Evolutionary conservation across 768 basidiomycete genomes (phyloP).

Genomic region (Mycena olivaceomarginata): DNA sequence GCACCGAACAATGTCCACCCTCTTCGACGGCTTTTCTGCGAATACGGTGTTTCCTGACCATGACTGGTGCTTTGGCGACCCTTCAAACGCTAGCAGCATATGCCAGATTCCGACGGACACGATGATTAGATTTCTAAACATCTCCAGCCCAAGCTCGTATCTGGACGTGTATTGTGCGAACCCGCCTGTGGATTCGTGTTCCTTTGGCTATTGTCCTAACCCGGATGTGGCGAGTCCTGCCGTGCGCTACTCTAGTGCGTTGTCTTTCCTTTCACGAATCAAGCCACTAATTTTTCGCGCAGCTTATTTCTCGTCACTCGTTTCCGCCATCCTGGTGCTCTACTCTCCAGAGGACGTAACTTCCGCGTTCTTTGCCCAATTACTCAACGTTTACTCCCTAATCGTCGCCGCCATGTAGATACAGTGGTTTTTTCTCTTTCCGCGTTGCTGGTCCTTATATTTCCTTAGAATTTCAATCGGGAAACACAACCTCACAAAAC

Average conservation of each 20-base stretch:
- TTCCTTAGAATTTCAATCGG: slow-evolving; percentile 14
- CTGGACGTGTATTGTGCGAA: slow-evolving; percentile 36
- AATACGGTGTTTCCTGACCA: slow-evolving; percentile 31
- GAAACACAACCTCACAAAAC: slow-evolving; percentile 38
- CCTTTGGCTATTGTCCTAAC: slow-evolving; percentile 44
- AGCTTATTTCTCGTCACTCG: slow-evolving; percentile 43
- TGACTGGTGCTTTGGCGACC: slow-evolving; percentile 34
- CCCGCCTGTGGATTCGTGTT: slow-evolving; percentile 38
- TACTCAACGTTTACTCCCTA: slow-evolving; percentile 45
- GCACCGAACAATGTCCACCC: slow-evolving; percentile 5
- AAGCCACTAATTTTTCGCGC: not conserved
- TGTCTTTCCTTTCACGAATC: not conserved
- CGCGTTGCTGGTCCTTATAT: no score
- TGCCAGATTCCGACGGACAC: slow-evolving; percentile 32
- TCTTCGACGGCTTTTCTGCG: slow-evolving; percentile 1
- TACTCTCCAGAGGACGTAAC: slow-evolving; percentile 38
- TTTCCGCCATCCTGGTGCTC: slow-evolving; percentile 39
- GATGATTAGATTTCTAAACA: slow-evolving; percentile 43
- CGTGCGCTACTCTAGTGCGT: slow-evolving; percentile 42
- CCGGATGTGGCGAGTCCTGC: slow-evolving; percentile 44
- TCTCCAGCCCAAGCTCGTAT: slow-evolving; percentile 20
- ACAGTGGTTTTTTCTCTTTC: no score
- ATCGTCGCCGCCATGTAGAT: slow-evolving; percentile 35
- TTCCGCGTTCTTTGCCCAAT: slow-evolving; percentile 38
- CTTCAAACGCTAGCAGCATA: slow-evolving; percentile 35